Base-by-base conservation (phyloP, 306 rosid species). In the Dicorynia guianensis region DNA sequence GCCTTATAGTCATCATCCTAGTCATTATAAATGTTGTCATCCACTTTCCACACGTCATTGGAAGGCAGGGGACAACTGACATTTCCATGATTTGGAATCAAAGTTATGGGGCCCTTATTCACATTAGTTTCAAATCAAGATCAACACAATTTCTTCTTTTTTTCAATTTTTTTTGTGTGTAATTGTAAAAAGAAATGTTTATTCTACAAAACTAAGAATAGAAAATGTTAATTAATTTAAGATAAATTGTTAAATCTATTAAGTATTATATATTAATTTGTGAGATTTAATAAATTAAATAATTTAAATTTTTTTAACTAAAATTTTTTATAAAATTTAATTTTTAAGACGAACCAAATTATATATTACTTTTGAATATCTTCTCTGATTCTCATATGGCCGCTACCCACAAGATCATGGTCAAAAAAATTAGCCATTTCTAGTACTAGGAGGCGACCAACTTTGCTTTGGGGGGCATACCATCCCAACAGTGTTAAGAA, bases 51-150 rank as follows among this genome's bases (percentile, higher is more conserved):
- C 13, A 67, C 49, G 80, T 82, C 64, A 76, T 49, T 2, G 5
- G 60, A 76, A 67, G 47, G 62, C 78, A 0, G n/a, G 3, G 53
- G 14, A 67, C 60, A 59, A 19, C 14, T 58, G 33, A 57, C 25
- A 19, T 63, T 78, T 64, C 79, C 52, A 64, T 67, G 30, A 79
- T 75, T 25, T 35, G 76, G 76, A 76, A 79, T 79, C 72, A 69
- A 85, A 57, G 35, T 40, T 35, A 18, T 63, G 84, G 80, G 60
- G n/a, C 74, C 74, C 55, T 61, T 12, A 11, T 33, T 79, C 61
- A 44, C 75, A n/a, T 62, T 30, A 53, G 40, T 69, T 42, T 71
- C 34, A 33, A 36, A 30, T 14, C 64, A 38, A 64, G 58, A 71
- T 33, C 63, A 44, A n/a, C 0, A 5, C 66, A 52, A 52, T 36